Base-by-base conservation (phyloP, 805 yeast genomes). In the Ogataea nitratoaversa region DNA sequence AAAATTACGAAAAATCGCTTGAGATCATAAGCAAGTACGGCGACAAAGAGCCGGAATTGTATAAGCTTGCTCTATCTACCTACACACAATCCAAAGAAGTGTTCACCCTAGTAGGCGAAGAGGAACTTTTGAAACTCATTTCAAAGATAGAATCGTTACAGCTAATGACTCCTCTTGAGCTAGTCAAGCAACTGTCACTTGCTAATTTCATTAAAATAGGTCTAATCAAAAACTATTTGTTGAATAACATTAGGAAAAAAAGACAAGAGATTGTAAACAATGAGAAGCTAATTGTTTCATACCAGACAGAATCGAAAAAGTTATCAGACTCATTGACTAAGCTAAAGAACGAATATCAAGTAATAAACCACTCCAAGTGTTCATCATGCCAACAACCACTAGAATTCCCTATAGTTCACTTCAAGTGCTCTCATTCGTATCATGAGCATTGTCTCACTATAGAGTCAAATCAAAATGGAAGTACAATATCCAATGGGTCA, bases 341-440 rank as follows among this genome's bases (percentile, higher is more conserved):
- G 20, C 57, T 85, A 31, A 54, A 67, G 12, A 36, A 56, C 40
- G 57, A 65, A 49, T 80, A 74, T 8, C 71, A 62, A 49, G 72
- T 81, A 4, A 63, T 82, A 3, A 87, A 82, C 50, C 75, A 77
- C 46, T 71, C 79, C 20, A 68, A 68, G 28, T 90, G 96, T 54
- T 66, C 77, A 12, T 70, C 77, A 14, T 90, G 96, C 56, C 67
- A 74, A 8, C 65, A 72, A 32, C 71, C 75, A 11, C 63, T 91
- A 17, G 95, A 86, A 43, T 70, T 81, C 31, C 97, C 98, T 0
- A 73, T 82, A 2, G 76, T 85, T 1, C 95, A 86, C 52, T 93
- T 91, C 66, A 76, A 79, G 47, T 93, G 99, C 65, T 72, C 73
- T 23, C 99, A 93, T 54, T 78, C 93, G 3, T 89, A 78, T 56